phyloP scores from a whole-genome alignment of 768 basidiomycete genomes.

The Naganishia vaughanmartiniae region DNA sequence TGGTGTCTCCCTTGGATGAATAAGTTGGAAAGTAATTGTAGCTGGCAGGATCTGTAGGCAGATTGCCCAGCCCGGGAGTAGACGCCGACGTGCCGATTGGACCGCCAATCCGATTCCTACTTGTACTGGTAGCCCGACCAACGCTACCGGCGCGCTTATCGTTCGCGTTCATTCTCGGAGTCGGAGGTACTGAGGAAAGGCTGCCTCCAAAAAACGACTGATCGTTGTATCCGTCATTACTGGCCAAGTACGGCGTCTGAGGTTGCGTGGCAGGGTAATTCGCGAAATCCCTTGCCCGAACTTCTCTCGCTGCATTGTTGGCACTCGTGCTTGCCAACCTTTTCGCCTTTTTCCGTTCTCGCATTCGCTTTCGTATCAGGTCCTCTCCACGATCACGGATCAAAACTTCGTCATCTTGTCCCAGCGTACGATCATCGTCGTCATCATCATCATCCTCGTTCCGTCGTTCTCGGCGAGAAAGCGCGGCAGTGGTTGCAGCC shows the following conservation, averaged over 20 bases:
- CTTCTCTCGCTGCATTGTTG: conserved; percentile 20
- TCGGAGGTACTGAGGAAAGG: conserved; percentile 8
- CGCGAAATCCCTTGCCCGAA: neutral
- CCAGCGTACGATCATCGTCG: conserved; percentile 1
- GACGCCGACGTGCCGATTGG: neutral
- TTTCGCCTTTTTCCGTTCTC: conserved; percentile 47
- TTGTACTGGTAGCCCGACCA: conserved; percentile 8
- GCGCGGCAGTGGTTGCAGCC: neutral
- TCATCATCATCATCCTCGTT: neutral
- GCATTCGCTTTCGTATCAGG: conserved; percentile 53
- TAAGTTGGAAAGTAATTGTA: conserved; percentile 9
- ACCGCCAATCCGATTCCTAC: neutral
- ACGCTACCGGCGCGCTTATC: conserved; percentile 2
- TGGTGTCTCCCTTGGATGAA: neutral
- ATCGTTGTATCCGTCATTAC: conserved; percentile 2
- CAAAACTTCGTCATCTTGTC: conserved; percentile 15
- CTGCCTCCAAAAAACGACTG: conserved; percentile 1
- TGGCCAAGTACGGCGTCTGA: neutral
- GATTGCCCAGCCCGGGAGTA: neutral
- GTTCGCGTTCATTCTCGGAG: neutral
- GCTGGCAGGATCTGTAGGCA: neutral
- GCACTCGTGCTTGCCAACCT: conserved; percentile 38
- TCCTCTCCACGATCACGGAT: conserved; percentile 53
- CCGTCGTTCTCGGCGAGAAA: conserved; percentile 8
- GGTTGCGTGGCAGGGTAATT: neutral